Percentiles rank a stretch among this genome's conserved stretches.
These are phyloP conservation scores for Rhizopogon sp. DNA, from an alignment of 768 basidiomycete species.

Conservation along the genomic window DNA sequence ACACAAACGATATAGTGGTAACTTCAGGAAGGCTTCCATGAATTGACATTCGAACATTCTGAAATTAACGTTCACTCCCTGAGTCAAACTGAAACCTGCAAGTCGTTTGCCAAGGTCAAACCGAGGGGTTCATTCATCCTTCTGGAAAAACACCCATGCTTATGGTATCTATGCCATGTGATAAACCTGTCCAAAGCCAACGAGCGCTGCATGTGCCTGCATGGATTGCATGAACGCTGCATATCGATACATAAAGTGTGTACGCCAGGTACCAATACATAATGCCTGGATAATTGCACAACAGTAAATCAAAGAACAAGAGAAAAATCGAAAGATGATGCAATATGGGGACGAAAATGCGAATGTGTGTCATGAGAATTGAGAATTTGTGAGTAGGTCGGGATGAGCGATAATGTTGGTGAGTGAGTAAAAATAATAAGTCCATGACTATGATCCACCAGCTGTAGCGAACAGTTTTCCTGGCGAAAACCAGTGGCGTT, in stretches of 20 bases:
- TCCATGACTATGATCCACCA: slow-evolving; percentile 27
- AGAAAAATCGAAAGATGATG: slow-evolving; percentile 13
- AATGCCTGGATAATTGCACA: slow-evolving; percentile 10
- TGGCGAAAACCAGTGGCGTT: slow-evolving; percentile 51
- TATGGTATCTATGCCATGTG: not conserved
- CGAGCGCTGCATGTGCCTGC: not conserved
- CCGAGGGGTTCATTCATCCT: not conserved
- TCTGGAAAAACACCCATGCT: not conserved
- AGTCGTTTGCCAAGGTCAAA: not conserved
- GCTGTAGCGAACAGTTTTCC: slow-evolving; percentile 45
- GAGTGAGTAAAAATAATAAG: slow-evolving; percentile 1
- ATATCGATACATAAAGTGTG: slow-evolving; percentile 21
- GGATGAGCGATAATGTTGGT: slow-evolving; percentile 5
- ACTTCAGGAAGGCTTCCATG: not conserved
- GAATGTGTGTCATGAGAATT: slow-evolving; percentile 15
- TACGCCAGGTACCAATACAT: slow-evolving; percentile 31
- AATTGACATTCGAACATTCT: not conserved
- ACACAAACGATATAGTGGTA: not conserved
- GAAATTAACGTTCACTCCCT: too few species aligned
- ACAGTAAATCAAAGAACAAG: not conserved
- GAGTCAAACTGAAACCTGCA: not conserved
- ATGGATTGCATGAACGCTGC: slow-evolving; percentile 1
- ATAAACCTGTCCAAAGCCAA: not conserved
- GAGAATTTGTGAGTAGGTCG: not conserved
- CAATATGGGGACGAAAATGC: slow-evolving; percentile 9